Percentiles rank a stretch among this genome's conserved stretches.
Conservation (phyloP, 2,329 filamentous ascomycete species). For the Fonsecaea nubica region DNA sequence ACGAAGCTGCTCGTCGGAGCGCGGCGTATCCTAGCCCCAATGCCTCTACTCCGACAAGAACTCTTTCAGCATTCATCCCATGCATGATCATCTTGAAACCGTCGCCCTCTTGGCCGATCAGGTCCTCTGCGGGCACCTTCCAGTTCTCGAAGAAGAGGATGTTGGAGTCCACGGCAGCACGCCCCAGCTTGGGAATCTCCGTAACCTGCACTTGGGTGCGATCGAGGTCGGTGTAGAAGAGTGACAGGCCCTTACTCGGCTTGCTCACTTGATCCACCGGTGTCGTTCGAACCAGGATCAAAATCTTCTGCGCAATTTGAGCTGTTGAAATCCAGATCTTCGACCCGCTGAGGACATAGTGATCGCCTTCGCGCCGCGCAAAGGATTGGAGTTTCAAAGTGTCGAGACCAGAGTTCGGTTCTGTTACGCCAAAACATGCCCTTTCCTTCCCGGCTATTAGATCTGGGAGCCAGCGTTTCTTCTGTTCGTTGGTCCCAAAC, state of each 20-base stretch:
- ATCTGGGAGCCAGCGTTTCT: slow-evolving; percentile 48
- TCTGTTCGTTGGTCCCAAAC: slow-evolving; percentile 53
- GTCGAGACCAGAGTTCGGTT: slow-evolving; percentile 54
- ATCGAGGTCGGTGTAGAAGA: slow-evolving; percentile 56
- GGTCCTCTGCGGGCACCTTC: slow-evolving; percentile 49
- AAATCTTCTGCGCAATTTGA: slow-evolving; percentile 53
- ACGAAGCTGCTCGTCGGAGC: slow-evolving; percentile 51
- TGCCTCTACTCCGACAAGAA: slow-evolving; percentile 49
- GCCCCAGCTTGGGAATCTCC: slow-evolving; percentile 56
- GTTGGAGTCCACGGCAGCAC: slow-evolving; percentile 54
- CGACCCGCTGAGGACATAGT: slow-evolving; percentile 49
- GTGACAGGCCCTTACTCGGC: slow-evolving; percentile 51
- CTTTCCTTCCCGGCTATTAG: slow-evolving; percentile 51
- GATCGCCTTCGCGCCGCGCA: slow-evolving; percentile 43
- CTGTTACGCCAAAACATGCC: slow-evolving; percentile 54
- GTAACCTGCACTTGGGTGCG: slow-evolving; percentile 47
- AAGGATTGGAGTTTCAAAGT: slow-evolving; percentile 50
- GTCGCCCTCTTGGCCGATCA: slow-evolving; percentile 52
- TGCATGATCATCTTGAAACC: slow-evolving; percentile 55
- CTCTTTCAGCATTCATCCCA: slow-evolving; percentile 50
- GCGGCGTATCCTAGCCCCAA: slow-evolving; percentile 55
- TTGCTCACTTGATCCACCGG: slow-evolving; percentile 52
- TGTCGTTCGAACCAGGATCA: slow-evolving; percentile 53
- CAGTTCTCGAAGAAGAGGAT: slow-evolving; percentile 54
- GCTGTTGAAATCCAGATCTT: slow-evolving; percentile 57